Evolutionary conservation across 768 basidiomycete species (phyloP), one percentile per base, ranked within the genome.

Genomic region (Kwoniella sp.): DNA sequence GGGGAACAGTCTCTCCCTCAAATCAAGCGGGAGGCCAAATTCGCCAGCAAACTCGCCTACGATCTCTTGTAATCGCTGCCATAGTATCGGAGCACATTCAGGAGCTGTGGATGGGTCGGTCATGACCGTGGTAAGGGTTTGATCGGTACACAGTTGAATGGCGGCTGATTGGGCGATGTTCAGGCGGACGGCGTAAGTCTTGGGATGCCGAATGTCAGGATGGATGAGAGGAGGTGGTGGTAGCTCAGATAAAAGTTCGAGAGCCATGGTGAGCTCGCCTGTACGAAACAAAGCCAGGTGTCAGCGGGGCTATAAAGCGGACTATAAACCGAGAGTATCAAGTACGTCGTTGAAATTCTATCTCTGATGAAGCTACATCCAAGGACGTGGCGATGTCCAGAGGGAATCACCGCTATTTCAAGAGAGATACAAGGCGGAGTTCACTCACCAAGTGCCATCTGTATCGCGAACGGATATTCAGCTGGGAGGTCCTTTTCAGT

Each of bases 381-480:
- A n/a, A n/a, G n/a, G n/a, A n/a, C n/a, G n/a, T n/a, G n/a, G n/a
- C n/a, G n/a, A n/a, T n/a, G n/a, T n/a, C n/a, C n/a, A n/a, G n/a
- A n/a, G n/a, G n/a, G n/a, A n/a, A n/a, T n/a, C n/a, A n/a, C n/a
- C n/a, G n/a, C n/a, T n/a, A n/a, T n/a, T n/a, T n/a, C n/a, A n/a
- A n/a, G n/a, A n/a, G n/a, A n/a, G n/a, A n/a, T n/a, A n/a, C n/a
- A n/a, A n/a, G n/a, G n/a, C 29, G 21, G 25, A 10, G 15, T 29
- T 26, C 15, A 63, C 61, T 40, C 36, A 63, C 61, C 55, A 24
- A 63, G 19, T 3, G 26, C 54, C 61, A 63, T 63, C 25, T 63
- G 61, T 22, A 63, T 47, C 40, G 54, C 54, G 44, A 56, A 63
- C 6, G 61, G 61, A 21, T 56, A 57, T 30, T 56, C 56, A 1